Evolutionary conservation across 805 yeast species (phyloP), one percentile per base, ranked within the genome.

Genomic region (Starmerella scarabaei): DNA sequence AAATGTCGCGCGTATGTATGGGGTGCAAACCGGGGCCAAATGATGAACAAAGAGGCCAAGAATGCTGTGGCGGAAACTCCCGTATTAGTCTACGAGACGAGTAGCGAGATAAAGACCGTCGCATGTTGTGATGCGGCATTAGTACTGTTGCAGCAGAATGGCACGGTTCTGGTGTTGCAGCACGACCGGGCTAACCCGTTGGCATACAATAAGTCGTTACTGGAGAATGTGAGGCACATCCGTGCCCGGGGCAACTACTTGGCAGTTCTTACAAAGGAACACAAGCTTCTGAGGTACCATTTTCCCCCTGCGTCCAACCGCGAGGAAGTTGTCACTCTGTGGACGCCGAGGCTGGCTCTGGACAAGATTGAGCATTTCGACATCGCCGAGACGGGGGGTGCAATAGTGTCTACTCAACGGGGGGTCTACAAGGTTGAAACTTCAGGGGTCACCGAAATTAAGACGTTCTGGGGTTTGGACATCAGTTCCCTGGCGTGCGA

Each of bases 21-120:
- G 56, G 56, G 56, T 17, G 41, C 37, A 3, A 50, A 53, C 30
- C 35, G 42, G 2, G 56, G 55, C 26, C 55, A 51, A 32, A 46
- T 53, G 49, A 16, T 41, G 33, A 31, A 27, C 16, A 27, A 41
- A 24, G 44, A 40, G 5, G 19, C 43, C 16, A n/a, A 20, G 9
- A 37, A 41, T 6, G 35, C 35, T 6, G 34, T 35, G 5, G 41
- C 38, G 5, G 40, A 35, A 4, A 40, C 38, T n/a, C 53, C 53
- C 3, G 26, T 30, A n/a, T 15, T 45, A n/a, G 35, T 49, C 1
- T 32, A 33, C 16, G 33, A 36, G 21, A 33, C 38, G 26, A 11
- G 24, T 3, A 30, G 17, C 11, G 37, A 44, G 15, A 51, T 52
- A 16, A 33, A 38, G 17, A 21, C 29, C 27, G 46, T 49, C 11